These are phyloP conservation scores for Pseudocercospora pini-densiflorae DNA, from an alignment of 2,329 filamentous ascomycete genomes.

Conservation along the genomic window DNA sequence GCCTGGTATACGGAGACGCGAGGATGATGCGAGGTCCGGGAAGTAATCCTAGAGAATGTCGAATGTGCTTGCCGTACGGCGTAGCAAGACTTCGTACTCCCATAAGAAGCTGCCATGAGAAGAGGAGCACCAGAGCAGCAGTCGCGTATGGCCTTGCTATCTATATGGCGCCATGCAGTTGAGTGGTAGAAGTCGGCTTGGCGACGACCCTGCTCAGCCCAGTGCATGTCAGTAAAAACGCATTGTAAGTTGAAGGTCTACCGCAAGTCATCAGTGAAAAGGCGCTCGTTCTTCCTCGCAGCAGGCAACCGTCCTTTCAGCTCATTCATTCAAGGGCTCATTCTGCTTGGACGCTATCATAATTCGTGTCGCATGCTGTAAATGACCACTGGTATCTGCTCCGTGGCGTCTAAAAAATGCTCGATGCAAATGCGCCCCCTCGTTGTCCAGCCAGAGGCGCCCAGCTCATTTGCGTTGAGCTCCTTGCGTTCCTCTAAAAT, in stretches of 20 bases:
- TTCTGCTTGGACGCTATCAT: slow-evolving; percentile 14
- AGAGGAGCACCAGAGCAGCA: too few species aligned
- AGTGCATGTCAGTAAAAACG: background rate
- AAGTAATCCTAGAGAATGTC: too few species aligned
- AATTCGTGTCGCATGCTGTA: slow-evolving; percentile 3
- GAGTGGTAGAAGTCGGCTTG: background rate
- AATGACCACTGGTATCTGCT: background rate
- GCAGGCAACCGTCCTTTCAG: background rate
- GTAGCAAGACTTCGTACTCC: too few species aligned
- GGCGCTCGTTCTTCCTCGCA: background rate
- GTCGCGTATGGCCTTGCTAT: background rate
- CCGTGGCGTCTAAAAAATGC: background rate
- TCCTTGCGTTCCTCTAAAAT: background rate
- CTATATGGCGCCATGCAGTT: background rate
- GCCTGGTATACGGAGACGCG: too few species aligned
- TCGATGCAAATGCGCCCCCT: background rate
- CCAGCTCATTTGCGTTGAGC: background rate
- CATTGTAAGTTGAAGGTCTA: background rate
- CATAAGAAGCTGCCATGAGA: too few species aligned
- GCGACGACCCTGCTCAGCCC: background rate
- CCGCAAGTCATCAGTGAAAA: background rate
- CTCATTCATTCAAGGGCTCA: background rate
- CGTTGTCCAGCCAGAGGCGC: background rate
- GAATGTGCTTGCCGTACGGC: too few species aligned
- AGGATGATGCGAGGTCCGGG: too few species aligned